phyloP scores from a whole-genome alignment of 768 basidiomycete species.

The Leccinum boreale region DNA sequence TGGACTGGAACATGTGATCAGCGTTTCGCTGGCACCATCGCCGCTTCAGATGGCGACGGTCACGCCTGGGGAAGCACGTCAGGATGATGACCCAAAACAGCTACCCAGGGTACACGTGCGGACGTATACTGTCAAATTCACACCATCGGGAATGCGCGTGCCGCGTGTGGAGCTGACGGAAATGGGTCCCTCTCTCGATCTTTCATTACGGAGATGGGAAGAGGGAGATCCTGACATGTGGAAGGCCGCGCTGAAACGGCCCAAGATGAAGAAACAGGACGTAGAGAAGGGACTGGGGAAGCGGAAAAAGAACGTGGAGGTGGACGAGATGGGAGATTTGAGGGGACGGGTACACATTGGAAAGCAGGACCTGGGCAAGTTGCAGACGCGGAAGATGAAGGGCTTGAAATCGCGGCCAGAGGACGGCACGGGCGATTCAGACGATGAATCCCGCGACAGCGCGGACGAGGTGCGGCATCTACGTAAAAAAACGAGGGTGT shows the following conservation, averaged over 20 bases:
- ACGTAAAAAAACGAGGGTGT: constrained; percentile 17
- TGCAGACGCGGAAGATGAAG: constrained; percentile 97
- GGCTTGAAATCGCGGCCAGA: constrained; percentile 57
- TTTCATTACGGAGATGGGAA: constrained; percentile 71
- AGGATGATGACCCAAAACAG: constrained; percentile 40
- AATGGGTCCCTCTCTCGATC: constrained; percentile 91
- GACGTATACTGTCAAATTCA: constrained; percentile 73
- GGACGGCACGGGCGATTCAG: background rate
- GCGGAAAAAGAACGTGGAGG: constrained; percentile 92
- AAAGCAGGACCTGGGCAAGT: constrained; percentile 80
- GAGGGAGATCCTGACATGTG: constrained; percentile 74
- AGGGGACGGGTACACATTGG: constrained; percentile 86
- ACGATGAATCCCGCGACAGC: background rate
- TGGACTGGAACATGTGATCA: constrained; percentile 86
- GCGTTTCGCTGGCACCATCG: constrained; percentile 69
- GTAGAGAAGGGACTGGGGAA: constrained; percentile 86
- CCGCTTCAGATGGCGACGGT: constrained; percentile 28
- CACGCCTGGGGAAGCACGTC: constrained; percentile 18
- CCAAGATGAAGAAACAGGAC: constrained; percentile 86
- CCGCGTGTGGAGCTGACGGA: constrained; percentile 81
- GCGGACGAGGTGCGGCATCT: constrained; percentile 20
- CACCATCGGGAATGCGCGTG: constrained; percentile 72
- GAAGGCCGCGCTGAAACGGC: constrained; percentile 77
- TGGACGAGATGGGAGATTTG: constrained; percentile 97
- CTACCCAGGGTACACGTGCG: constrained; percentile 89